A percentile compares a stretch with the other conserved stretches of the same genome.
These are phyloP conservation scores for Trichoderma sp. DNA, from an alignment of 2,329 filamentous ascomycete genomes.

Conservation along the genomic window DNA sequence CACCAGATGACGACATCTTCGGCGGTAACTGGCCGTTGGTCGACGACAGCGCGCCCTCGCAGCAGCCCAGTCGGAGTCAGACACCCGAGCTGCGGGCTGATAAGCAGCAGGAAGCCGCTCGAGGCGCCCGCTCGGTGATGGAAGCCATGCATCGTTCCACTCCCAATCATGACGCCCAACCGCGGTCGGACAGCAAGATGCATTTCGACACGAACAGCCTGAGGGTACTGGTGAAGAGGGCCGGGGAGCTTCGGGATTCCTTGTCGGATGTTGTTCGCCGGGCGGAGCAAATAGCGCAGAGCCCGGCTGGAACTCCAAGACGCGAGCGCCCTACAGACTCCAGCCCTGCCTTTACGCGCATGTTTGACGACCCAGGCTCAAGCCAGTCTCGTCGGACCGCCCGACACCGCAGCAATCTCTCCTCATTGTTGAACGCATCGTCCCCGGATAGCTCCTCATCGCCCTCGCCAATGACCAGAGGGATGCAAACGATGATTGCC, in stretches of 20 bases:
- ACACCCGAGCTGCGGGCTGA: conserved; percentile 40
- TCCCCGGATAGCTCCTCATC: conserved; percentile 59
- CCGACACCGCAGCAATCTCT: conserved; percentile 55
- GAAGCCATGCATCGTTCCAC: conserved; percentile 62
- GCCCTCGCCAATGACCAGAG: conserved; percentile 52
- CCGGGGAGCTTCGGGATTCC: conserved; percentile 60
- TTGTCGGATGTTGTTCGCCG: conserved; percentile 63
- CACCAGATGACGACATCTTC: conserved; percentile 68
- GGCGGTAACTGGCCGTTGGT: conserved; percentile 53
- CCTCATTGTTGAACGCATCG: conserved; percentile 52
- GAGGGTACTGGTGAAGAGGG: conserved; percentile 66
- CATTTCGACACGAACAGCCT: conserved; percentile 71
- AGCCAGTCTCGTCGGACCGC: conserved; percentile 56
- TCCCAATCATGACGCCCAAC: conserved; percentile 44
- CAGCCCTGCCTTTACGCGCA: conserved; percentile 67
- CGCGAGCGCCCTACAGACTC: conserved; percentile 52
- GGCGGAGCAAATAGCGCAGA: conserved; percentile 60
- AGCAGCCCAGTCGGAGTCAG: conserved; percentile 47
- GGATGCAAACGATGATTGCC: conserved; percentile 68
- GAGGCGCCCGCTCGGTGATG: conserved; percentile 60
- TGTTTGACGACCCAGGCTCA: conserved; percentile 64
- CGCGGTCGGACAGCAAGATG: conserved; percentile 49
- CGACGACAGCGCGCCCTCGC: conserved; percentile 42
- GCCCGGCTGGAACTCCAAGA: conserved; percentile 55
- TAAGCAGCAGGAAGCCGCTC: conserved; percentile 46